These are phyloP conservation scores for Mycena filopes DNA, from an alignment of 768 basidiomycete species.

Conservation along the genomic window DNA sequence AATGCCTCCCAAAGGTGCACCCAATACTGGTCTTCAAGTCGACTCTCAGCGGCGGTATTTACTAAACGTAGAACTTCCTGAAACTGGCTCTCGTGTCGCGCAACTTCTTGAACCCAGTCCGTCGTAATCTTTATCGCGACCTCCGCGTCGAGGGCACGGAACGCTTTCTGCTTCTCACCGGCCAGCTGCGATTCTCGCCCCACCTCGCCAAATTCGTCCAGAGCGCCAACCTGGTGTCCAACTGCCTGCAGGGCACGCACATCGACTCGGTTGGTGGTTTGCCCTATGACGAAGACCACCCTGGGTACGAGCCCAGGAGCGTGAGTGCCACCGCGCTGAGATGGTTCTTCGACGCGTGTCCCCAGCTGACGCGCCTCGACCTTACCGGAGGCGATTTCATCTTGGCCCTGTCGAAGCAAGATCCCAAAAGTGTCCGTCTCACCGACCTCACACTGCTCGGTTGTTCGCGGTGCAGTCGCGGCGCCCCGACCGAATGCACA, in stretches of 20 bases:
- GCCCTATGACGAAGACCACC: not conserved
- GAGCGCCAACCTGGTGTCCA: slow-evolving; percentile 18
- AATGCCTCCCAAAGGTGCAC: slow-evolving; percentile 30
- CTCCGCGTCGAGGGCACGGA: slow-evolving; percentile 29
- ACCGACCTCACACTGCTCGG: slow-evolving; percentile 16
- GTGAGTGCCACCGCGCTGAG: slow-evolving; percentile 24
- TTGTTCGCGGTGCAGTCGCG: slow-evolving; percentile 10
- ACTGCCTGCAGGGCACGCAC: slow-evolving; percentile 13
- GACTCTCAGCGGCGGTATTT: not conserved
- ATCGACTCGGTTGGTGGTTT: slow-evolving; percentile 17
- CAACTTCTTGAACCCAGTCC: slow-evolving; percentile 27
- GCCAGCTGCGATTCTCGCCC: slow-evolving; percentile 30
- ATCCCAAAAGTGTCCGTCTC: slow-evolving; percentile 14
- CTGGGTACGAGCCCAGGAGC: slow-evolving; percentile 9
- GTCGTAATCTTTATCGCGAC: slow-evolving; percentile 28
- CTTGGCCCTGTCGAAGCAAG: slow-evolving; percentile 12
- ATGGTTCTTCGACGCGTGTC: slow-evolving; percentile 32
- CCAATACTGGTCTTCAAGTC: not conserved
- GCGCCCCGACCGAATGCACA: not conserved
- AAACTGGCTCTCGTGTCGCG: slow-evolving; percentile 29
- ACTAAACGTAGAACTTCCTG: slow-evolving; percentile 19
- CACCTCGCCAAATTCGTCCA: slow-evolving; percentile 33
- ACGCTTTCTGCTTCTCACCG: slow-evolving; percentile 29
- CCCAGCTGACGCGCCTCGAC: slow-evolving; percentile 16
- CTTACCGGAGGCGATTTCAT: slow-evolving; percentile 24